These are phyloP conservation scores for Alternaria incomplexa DNA, from an alignment of 2,329 filamentous ascomycete species.

Conservation along the genomic window DNA sequence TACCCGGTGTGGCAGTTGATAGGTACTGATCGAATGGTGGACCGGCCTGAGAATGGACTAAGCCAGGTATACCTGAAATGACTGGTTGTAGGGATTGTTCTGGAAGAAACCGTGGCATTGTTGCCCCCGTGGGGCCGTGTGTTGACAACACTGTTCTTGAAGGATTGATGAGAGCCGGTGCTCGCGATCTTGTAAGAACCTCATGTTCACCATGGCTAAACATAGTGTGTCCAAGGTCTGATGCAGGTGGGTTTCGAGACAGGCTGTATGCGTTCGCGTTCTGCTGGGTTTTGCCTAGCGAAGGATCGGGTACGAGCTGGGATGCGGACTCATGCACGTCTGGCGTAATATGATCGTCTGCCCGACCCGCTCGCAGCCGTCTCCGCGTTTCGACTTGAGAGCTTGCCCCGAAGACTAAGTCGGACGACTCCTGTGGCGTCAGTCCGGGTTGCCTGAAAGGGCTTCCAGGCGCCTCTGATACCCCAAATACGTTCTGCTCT, in stretches of 20 bases:
- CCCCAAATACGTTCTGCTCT: neutral
- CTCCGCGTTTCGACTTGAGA: neutral
- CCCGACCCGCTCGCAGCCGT: neutral
- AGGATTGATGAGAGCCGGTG: neutral
- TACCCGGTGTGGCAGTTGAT: neutral
- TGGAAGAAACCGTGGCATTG: neutral
- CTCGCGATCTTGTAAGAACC: neutral
- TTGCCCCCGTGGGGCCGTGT: neutral
- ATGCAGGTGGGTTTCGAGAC: neutral
- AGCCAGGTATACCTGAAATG: neutral
- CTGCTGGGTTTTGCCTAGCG: neutral
- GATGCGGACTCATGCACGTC: slow-evolving; percentile 1
- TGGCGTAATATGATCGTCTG: neutral
- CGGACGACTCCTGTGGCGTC: slow-evolving; percentile 4
- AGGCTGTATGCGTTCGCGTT: neutral
- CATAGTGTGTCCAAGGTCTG: neutral
- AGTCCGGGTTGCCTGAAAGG: slow-evolving; percentile 11
- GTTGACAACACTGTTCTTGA: neutral
- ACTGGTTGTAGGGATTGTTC: neutral
- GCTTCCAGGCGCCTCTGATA: neutral
- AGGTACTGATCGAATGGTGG: neutral
- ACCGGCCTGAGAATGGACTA: neutral
- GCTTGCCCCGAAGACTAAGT: slow-evolving; percentile 6
- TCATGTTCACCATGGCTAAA: neutral
- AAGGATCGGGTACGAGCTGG: neutral